These are phyloP conservation scores for Pochonia chlamydosporia DNA, from an alignment of 2,329 filamentous ascomycete genomes.

Conservation along the genomic window DNA sequence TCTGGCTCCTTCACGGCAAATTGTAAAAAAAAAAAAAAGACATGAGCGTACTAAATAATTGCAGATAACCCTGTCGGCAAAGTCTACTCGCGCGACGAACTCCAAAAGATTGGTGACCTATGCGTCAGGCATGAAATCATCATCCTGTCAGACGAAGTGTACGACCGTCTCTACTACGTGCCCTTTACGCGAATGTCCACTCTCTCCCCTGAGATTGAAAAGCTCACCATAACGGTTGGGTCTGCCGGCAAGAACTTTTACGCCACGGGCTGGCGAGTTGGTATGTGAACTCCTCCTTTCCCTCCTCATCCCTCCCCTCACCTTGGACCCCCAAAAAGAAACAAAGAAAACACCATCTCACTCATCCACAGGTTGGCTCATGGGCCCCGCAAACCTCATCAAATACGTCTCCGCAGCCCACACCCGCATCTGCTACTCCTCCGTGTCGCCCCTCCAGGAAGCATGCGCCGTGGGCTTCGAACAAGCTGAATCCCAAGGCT, in stretches of 20 bases:
- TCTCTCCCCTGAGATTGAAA: constrained; percentile 82
- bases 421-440: constrained; percentile 93
- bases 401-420: constrained; percentile 89
- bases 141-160: constrained; percentile 88
- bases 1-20: background rate
- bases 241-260: constrained; percentile 99
- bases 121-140: constrained; percentile 92
- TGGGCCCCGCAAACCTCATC: constrained; percentile 82
- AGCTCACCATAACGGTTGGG: constrained; percentile 85
- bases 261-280: constrained; percentile 91
- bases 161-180: constrained; percentile 91
- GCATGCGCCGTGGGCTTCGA: constrained; percentile 93
- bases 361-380: constrained; percentile 63
- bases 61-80: constrained; percentile 93
- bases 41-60: background rate
- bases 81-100: constrained; percentile 79
- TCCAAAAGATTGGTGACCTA: constrained; percentile 77
- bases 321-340: too few species aligned
- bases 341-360: too few species aligned
- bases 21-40: background rate
- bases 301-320: background rate
- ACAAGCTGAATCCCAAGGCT: constrained; percentile 74
- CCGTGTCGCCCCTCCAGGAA: constrained; percentile 89
- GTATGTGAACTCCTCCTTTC: constrained; percentile 23
- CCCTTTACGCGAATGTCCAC: constrained; percentile 92